phyloP scores from a whole-genome alignment of 2,329 filamentous ascomycete genomes.

The Cryoendolithus antarcticus region DNA sequence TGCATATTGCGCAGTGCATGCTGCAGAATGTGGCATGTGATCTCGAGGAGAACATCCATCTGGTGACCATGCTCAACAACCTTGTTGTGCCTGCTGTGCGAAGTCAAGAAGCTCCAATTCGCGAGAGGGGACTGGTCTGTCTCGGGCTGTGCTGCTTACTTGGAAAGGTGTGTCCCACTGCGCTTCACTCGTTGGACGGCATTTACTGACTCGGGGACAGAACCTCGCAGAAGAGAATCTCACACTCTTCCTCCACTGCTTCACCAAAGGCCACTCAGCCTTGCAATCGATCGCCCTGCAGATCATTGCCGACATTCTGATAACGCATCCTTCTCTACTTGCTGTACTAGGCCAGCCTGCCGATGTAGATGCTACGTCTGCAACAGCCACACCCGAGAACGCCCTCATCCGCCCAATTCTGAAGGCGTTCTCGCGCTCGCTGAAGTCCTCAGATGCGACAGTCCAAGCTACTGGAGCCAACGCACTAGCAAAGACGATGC shows the following conservation, averaged over 20 bases:
- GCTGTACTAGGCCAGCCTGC: slow-evolving; percentile 40
- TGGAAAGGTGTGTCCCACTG: slow-evolving; percentile 49
- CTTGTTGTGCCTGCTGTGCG: slow-evolving; percentile 90
- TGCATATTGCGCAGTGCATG: slow-evolving; percentile 97
- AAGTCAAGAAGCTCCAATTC: slow-evolving; percentile 81
- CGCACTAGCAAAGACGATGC: slow-evolving; percentile 73
- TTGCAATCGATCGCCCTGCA: slow-evolving; percentile 84
- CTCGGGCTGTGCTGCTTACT: slow-evolving; percentile 83
- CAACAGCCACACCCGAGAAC: slow-evolving; percentile 32
- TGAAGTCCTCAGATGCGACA: slow-evolving; percentile 58
- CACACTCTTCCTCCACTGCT: slow-evolving; percentile 73
- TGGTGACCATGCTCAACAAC: slow-evolving; percentile 98
- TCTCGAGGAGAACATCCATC: slow-evolving; percentile 74
- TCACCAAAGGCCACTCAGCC: slow-evolving; percentile 78
- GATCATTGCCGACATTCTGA: slow-evolving; percentile 84
- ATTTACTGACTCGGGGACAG: slow-evolving; percentile 1
- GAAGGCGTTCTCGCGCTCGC: slow-evolving; percentile 74
- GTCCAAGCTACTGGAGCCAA: slow-evolving; percentile 73
- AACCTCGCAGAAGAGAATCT: slow-evolving; percentile 7
- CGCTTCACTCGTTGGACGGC: background rate
- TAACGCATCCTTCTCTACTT: slow-evolving; percentile 73
- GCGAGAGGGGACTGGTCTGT: slow-evolving; percentile 80
- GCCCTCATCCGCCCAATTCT: slow-evolving; percentile 50
- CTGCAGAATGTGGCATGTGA: slow-evolving; percentile 82
- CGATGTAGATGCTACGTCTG: slow-evolving; percentile 24